Base-by-base conservation (phyloP, 345 rosid species). In the Hibiscus syriacus region DNA sequence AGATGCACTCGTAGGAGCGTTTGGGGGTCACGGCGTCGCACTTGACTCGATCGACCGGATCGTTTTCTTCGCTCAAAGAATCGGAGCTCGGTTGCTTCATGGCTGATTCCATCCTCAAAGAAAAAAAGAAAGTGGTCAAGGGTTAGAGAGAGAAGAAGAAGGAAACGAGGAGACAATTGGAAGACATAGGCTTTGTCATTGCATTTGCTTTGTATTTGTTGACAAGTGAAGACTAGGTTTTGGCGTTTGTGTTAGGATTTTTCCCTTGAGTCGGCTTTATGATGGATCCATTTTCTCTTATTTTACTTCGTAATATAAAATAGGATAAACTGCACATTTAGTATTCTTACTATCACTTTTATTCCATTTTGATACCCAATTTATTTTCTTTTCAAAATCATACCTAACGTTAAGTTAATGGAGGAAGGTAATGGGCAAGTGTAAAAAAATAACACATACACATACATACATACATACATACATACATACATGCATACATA, bases 1-100 rank as follows among this genome's bases (percentile, higher is more conserved):
- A 90, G 22, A 71, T 68, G 75, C 97, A 92, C 39, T 83, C 87
- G 43, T 92, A 92, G 16, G 78, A 83, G 20, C 90, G 82, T 50
- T 43, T 60, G 0, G 69, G 50, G 8, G 72, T 52, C 6, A 45
- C 26, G 6, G 20, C 1, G 70, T 45, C 14, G 57, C 79, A 74
- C 73, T 73, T 54, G 78, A 52, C 12, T 43, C 53, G 77, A 43
- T 76, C 65, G 74, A 39, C 75, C 75, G 16, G 46, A 53, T 80
- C 81, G 46, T 50, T 61, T 55, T 78, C 86, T 0, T 80, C 80
- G 61, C 76, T 73, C 17, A 81, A 74, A 54, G 66, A 6, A 14
- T 77, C 82, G 2, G 77, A 52, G 55, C 55, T 60, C 39, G 65
- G 77, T 72, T 69, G 76, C 34, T 68, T 81, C 23, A 49, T 70